Evolutionary conservation across 2,329 filamentous ascomycete genomes (phyloP).

Genomic region (Penicillium sp.): DNA sequence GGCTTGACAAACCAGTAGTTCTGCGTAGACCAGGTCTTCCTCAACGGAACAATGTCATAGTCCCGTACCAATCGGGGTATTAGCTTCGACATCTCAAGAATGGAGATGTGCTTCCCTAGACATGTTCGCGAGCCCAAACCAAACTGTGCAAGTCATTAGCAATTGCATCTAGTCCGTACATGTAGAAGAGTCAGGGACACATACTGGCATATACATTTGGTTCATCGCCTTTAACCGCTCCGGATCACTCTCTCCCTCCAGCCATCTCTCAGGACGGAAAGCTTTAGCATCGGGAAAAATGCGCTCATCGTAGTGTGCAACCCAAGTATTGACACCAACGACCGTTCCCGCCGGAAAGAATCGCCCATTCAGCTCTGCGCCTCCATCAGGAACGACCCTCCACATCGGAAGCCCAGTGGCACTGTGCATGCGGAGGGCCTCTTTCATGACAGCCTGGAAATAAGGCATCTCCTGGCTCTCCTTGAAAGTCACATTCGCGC

Average conservation of each 20-base stretch:
- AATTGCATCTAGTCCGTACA: neutral
- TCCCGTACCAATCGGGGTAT: slow-evolving; percentile 34
- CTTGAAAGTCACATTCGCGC: slow-evolving; percentile 38
- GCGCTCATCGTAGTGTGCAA: slow-evolving; percentile 43
- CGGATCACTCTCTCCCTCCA: slow-evolving; percentile 35
- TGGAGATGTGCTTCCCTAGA: slow-evolving; percentile 38
- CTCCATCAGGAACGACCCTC: slow-evolving; percentile 48
- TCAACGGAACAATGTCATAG: slow-evolving; percentile 26
- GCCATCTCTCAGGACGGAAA: slow-evolving; percentile 50
- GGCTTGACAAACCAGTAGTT: slow-evolving; percentile 49
- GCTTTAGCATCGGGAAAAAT: slow-evolving; percentile 46
- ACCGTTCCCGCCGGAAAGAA: slow-evolving; percentile 45
- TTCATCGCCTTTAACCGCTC: slow-evolving; percentile 36
- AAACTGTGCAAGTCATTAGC: slow-evolving; percentile 24
- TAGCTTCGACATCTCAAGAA: slow-evolving; percentile 40
- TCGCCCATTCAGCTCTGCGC: slow-evolving; percentile 42
- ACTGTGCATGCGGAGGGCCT: slow-evolving; percentile 52
- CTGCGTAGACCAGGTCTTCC: slow-evolving; percentile 33
- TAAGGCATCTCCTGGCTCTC: slow-evolving; percentile 49
- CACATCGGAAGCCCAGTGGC: slow-evolving; percentile 51
- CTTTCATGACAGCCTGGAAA: slow-evolving; percentile 54
- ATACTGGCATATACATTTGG: slow-evolving; percentile 41
- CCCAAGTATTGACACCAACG: slow-evolving; percentile 47
- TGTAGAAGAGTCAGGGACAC: slow-evolving; percentile 9
- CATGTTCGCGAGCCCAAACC: slow-evolving; percentile 36